A percentile compares a stretch with the other conserved stretches of the same genome.
Conservation (phyloP, 2,329 filamentous ascomycete species). For the Lomentospora prolificans region DNA sequence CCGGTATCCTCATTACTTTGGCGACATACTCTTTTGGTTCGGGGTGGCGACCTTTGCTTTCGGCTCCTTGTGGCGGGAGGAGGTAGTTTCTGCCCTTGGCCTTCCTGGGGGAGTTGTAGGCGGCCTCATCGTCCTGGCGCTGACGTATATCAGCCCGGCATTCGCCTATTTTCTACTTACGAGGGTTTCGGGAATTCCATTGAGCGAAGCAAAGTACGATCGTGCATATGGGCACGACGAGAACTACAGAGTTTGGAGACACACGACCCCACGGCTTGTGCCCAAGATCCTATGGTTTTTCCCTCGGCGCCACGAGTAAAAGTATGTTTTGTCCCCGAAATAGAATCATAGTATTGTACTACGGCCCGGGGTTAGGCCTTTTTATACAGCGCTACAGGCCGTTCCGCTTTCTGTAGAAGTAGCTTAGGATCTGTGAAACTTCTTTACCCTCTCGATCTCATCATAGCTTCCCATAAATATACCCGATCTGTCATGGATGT, state of each 20-base stretch:
- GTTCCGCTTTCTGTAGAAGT: neutral
- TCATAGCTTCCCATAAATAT: constrained; percentile 95
- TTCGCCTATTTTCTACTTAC: constrained; percentile 55
- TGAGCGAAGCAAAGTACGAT: constrained; percentile 63
- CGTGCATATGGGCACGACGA: constrained; percentile 50
- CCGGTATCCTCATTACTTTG: neutral
- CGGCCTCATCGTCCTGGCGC: neutral
- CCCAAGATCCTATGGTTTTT: constrained; percentile 22
- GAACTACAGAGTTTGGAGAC: constrained; percentile 61
- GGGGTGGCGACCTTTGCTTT: neutral
- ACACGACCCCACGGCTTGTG: constrained; percentile 53
- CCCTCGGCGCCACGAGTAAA: neutral
- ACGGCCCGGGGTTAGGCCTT: no score
- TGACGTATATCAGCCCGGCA: constrained; percentile 40
- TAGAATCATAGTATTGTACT: no score
- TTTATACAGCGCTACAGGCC: no score
- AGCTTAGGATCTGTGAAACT: constrained; percentile 51
- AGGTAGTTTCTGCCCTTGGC: neutral
- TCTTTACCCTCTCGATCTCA: constrained; percentile 92
- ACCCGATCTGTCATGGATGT: constrained; percentile 90
- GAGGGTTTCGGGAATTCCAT: constrained; percentile 53
- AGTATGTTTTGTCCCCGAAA: neutral
- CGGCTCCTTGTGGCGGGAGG: neutral
- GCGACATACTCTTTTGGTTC: neutral
- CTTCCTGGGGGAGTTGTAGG: neutral